Conservation (phyloP, 2,329 filamentous ascomycete genomes). For the Aspergillus pseudonomiae region DNA sequence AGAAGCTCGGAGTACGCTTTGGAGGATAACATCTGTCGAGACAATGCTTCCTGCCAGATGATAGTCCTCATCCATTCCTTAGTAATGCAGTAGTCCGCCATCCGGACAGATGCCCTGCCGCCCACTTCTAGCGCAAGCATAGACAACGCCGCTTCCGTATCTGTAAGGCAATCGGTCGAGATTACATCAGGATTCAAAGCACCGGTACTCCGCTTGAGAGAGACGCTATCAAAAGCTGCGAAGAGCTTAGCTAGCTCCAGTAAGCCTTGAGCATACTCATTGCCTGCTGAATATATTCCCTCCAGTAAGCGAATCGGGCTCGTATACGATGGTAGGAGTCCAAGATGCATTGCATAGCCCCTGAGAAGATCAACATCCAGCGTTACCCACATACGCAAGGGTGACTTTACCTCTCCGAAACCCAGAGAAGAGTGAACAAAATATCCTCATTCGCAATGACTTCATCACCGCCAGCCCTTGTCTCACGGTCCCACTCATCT, state of each 20-base stretch:
- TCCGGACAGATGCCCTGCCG: constrained; percentile 22
- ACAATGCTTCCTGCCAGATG: constrained; percentile 35
- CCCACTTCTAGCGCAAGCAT: constrained; percentile 17
- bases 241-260: constrained; percentile 30
- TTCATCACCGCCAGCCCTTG: constrained; percentile 2
- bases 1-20: constrained; percentile 22
- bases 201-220: constrained; percentile 4
- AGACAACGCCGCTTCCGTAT: constrained; percentile 27
- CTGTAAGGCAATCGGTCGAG: constrained; percentile 16
- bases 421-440: constrained; percentile 33
- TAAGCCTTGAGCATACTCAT: constrained; percentile 28
- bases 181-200: not conserved
- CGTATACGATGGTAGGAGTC: constrained; percentile 29
- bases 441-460: constrained; percentile 30
- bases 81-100: constrained; percentile 34
- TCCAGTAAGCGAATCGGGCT: constrained; percentile 15
- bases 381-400: not conserved
- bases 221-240: constrained; percentile 28
- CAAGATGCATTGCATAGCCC: constrained; percentile 36
- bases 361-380: constrained; percentile 15
- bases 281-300: constrained; percentile 3
- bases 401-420: constrained; percentile 32
- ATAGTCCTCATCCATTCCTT: constrained; percentile 38
- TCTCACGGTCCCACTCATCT: constrained; percentile 17
- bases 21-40: constrained; percentile 30